Conservation (phyloP, 2,329 filamentous ascomycete genomes). For the Arachnomyces sp. region DNA sequence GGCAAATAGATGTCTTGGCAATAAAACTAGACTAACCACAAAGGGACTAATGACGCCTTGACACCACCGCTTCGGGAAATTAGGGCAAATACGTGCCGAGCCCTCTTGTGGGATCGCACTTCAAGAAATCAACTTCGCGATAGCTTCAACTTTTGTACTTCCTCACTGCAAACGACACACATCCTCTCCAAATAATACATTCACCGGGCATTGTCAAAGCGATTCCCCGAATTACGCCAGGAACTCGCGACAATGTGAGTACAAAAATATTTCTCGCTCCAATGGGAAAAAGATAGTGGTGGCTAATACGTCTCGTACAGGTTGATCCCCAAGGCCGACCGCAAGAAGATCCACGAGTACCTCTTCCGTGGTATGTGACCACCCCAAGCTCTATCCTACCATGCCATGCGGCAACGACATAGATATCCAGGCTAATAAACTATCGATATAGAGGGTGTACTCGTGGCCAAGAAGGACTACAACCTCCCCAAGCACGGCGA, state of each 20-base stretch:
- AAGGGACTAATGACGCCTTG: no score
- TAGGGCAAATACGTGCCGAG: slow-evolving; percentile 12
- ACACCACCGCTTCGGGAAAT: background rate
- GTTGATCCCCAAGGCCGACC: slow-evolving; percentile 99
- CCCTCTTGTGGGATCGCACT: slow-evolving; percentile 5
- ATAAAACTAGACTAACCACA: no score
- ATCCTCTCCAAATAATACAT: slow-evolving; percentile 28
- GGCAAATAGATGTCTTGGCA: no score
- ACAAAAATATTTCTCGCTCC: slow-evolving; percentile 3
- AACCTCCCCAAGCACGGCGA: slow-evolving; percentile 96
- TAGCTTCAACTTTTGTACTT: no score
- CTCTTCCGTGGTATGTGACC: slow-evolving; percentile 74
- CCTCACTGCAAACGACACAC: background rate
- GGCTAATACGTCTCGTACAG: slow-evolving; percentile 36
- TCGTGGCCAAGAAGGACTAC: slow-evolving; percentile 99
- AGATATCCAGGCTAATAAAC: slow-evolving; percentile 3
- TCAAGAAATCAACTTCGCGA: background rate
- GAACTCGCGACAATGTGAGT: slow-evolving; percentile 48
- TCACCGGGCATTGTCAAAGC: slow-evolving; percentile 42
- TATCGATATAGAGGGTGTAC: slow-evolving; percentile 56
- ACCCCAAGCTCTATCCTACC: background rate
- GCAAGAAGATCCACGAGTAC: slow-evolving; percentile 99
- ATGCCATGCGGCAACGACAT: slow-evolving; percentile 18
- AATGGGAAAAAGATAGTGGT: no score
- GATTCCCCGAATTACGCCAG: slow-evolving; percentile 47